Evolutionary conservation across 2,329 filamentous ascomycete genomes (phyloP), one percentile per base, ranked within the genome.

Genomic region (Ophiostoma sp.): DNA sequence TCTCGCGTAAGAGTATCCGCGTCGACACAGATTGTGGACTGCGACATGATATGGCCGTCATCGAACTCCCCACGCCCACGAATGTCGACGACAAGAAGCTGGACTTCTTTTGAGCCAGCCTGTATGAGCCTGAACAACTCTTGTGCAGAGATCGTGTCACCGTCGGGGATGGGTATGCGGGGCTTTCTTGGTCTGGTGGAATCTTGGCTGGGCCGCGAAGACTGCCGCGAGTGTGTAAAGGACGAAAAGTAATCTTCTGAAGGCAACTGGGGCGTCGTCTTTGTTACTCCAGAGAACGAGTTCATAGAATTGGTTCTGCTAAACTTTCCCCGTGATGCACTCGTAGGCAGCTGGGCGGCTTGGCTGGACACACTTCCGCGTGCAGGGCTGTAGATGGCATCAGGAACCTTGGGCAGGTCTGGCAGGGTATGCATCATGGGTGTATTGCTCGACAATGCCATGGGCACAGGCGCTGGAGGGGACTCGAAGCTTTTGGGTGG

Each of bases 21-120:
- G 74, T 99, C 95, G 70, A 99, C 86, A 77, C 95, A 99, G 62
- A 99, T 92, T 52, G 93, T 91, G 5, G 87, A 89, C 68, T 88
- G 88, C 5, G 90, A 88, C 80, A 90, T 90, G 71, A 99, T 93
- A 76, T 99, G 95, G 0, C 95, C 95, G 64, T 89, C 84, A 73
- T 98, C 92, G 75, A 91, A 99, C 8, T 90, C 86, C 67, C 90
- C 86, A 40, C 95, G 88, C 68, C 85, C 81, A 52, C 95, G 88
- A 58, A 97, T 87, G 77, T 99, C 95, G 72, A 99, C 92, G 38
- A 98, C 77, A 12, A 99, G 80, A 38, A 97, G 83, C 78, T 87
- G 79, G 79, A 92, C 70, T 75, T 84, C 72, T 74, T 78, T 74
- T 14, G 81, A 76, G 0, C 77, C 78, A 69, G 82, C 81, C 68